Conservation (phyloP, 768 basidiomycete species). For the Paxillus rubicundulus region DNA sequence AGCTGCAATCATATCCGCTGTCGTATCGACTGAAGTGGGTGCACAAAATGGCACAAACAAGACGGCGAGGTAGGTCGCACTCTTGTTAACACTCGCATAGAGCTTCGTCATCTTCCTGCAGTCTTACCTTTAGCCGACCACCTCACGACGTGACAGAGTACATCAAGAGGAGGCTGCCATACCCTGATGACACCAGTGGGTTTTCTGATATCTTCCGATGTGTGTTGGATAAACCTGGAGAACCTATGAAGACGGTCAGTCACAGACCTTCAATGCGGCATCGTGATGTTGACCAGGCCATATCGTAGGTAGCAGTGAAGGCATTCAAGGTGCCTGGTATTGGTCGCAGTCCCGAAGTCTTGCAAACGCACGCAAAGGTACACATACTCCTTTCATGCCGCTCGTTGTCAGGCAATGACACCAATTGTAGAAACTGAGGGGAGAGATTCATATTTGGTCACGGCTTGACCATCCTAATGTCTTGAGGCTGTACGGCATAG, state of each 20-base stretch:
- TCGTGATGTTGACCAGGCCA: too few species aligned
- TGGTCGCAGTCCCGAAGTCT: neutral
- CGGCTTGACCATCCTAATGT: slow-evolving; percentile 38
- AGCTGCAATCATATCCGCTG: too few species aligned
- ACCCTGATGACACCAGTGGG: slow-evolving; percentile 36
- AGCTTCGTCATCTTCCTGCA: too few species aligned
- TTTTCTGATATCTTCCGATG: slow-evolving; percentile 46
- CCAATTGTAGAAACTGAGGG: slow-evolving; percentile 20
- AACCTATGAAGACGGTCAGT: neutral
- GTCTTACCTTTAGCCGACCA: too few species aligned
- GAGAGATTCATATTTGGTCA: slow-evolving; percentile 40
- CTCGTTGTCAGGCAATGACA: neutral
- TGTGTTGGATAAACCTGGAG: slow-evolving; percentile 20
- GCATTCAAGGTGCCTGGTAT: neutral
- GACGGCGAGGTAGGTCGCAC: too few species aligned
- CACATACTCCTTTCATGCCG: neutral
- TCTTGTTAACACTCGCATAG: too few species aligned
- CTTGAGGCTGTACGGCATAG: slow-evolving; percentile 36
- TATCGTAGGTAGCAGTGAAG: slow-evolving; percentile 4
- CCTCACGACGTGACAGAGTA: slow-evolving; percentile 25
- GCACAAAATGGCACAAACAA: too few species aligned
- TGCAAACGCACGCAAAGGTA: neutral
- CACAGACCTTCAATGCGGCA: neutral
- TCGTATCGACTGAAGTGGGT: too few species aligned
- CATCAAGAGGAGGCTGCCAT: slow-evolving; percentile 30